Base-by-base conservation (phyloP, 352 stramenopile genomes). In the Pythium volutum region DNA sequence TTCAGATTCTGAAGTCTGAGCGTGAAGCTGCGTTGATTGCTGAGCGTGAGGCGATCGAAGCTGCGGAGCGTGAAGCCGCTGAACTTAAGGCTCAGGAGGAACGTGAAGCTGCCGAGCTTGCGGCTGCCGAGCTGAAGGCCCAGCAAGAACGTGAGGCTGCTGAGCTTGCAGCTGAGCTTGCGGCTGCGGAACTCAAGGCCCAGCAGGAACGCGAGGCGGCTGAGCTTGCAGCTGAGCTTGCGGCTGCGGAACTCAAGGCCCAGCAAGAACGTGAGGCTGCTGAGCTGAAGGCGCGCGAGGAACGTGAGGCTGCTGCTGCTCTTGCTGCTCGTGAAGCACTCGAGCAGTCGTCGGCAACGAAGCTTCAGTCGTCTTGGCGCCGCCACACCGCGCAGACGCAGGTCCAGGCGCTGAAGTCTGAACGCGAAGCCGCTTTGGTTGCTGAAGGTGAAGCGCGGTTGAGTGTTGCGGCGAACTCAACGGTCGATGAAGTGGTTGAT, bases 331-430 rank as follows among this genome's bases (percentile, higher is more conserved):
- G 22, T 4, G 26, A 50, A 9, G 56, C 48, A 22, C 12, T 56
- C 12, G 56, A 57, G 47, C 42, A 59, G 27, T 20, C 42, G 27
- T 62, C 55, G 10, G 42, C 43, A 4, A 39, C 27, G 12, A 62
- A 62, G 55, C 55, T 62, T 27, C 52, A 59, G 52, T 50, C 52
- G 23, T 59, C 52, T 25, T 59, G 52, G 52, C 52, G 52, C 27
- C 55, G 55, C n/a, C 55, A 62, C 29, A 47, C 3, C 3, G 58
- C 48, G 26, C 43, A 64, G 38, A 22, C 27, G 1, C n/a, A 39
- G 26, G 58, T 54, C 20, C 8, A 59, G 39, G 18, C 0, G 6
- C 5, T 55, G 22, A 51, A 64, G 38, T 36, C 39, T 38, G 52
- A 50, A 9, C 52, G 52, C 31, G 54, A 60, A 29, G 54, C 51